A percentile compares a stretch with the other conserved stretches of the same genome.
phyloP scores from a whole-genome alignment of 2,329 filamentous ascomycete genomes.

The Penicillium sp. region DNA sequence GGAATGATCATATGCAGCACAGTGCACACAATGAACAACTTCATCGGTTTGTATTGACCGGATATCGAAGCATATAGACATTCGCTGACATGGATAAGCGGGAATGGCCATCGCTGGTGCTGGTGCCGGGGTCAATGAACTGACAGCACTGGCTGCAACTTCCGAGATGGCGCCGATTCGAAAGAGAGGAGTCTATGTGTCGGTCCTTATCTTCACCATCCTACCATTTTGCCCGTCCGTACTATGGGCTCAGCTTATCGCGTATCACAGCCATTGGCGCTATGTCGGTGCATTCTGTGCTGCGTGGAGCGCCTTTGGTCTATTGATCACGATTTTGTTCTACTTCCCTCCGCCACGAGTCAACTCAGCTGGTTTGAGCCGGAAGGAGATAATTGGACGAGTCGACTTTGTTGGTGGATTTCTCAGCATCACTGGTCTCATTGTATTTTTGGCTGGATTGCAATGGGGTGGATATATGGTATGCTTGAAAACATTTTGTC shows the following conservation, averaged over 20 bases:
- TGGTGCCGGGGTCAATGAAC: slow-evolving; percentile 65
- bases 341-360: slow-evolving; percentile 47
- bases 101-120: slow-evolving; percentile 60
- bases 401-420: slow-evolving; percentile 53
- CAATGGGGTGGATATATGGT: slow-evolving; percentile 53
- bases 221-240: slow-evolving; percentile 62
- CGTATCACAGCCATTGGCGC: slow-evolving; percentile 45
- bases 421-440: slow-evolving; percentile 48
- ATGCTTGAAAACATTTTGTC: slow-evolving; percentile 10
- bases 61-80: background rate
- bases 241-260: slow-evolving; percentile 59
- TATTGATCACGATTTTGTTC: slow-evolving; percentile 43
- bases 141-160: slow-evolving; percentile 66
- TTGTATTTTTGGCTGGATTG: slow-evolving; percentile 49
- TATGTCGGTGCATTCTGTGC: slow-evolving; percentile 45
- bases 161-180: slow-evolving; percentile 65
- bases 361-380: slow-evolving; percentile 40
- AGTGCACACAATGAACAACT: slow-evolving; percentile 57
- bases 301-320: slow-evolving; percentile 43
- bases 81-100: slow-evolving; percentile 29
- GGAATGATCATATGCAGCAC: slow-evolving; percentile 61
- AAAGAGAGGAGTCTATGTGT: slow-evolving; percentile 63
- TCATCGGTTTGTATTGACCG: slow-evolving; percentile 53
- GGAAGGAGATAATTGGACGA: slow-evolving; percentile 41
- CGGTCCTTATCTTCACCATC: slow-evolving; percentile 59